Evolutionary conservation across 257 asterid genomes (phyloP), one percentile per base, ranked within the genome.

Genomic region (Solanum boliviense): DNA sequence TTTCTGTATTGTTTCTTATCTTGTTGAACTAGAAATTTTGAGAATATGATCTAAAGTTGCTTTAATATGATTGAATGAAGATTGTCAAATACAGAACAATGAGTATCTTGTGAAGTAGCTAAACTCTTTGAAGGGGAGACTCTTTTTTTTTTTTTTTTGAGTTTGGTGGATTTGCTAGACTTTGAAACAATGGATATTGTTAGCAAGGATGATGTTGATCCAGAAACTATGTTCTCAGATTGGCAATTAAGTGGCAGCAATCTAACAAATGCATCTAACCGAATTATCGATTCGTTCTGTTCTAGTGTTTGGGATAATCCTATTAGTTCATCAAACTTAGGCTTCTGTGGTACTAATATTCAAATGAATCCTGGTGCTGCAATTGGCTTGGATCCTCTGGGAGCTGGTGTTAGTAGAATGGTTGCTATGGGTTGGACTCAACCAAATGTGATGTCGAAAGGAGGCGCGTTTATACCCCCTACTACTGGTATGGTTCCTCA

Each of bases 271-370:
- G 58, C 83, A 23, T 38, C 83, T 27, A 92, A 89, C 87, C 87
- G 92, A 3, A 87, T 89, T 90, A 89, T 87, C 1, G 94, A 93
- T 84, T 93, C 98, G 1, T 93, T 93, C 84, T 88, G 93, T 76
- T 88, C 95, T 67, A 88, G 89, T 2, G 88, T 89, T 84, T 97
- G 98, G 98, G 98, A 92, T 68, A 98, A 93, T 75, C 73, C 90
- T 3, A 81, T 88, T 9, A 86, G 87, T 52, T 93, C 93, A 2
- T 94, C 88, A 73, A 94, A 62, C 88, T 87, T 94, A 86, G 58
- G 83, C 21, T 36, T 75, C 9, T 36, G 83, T 23, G 95, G 91
- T 76, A 90, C 87, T 25, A 92, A 90, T 89, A 86, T 90, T 46
- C 96, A 87, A 48, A 91, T 88, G 65, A 92, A 84, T 83, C 90